phyloP scores from a whole-genome alignment of 2,329 filamentous ascomycete species.

The Trichothecium sympodiale region DNA sequence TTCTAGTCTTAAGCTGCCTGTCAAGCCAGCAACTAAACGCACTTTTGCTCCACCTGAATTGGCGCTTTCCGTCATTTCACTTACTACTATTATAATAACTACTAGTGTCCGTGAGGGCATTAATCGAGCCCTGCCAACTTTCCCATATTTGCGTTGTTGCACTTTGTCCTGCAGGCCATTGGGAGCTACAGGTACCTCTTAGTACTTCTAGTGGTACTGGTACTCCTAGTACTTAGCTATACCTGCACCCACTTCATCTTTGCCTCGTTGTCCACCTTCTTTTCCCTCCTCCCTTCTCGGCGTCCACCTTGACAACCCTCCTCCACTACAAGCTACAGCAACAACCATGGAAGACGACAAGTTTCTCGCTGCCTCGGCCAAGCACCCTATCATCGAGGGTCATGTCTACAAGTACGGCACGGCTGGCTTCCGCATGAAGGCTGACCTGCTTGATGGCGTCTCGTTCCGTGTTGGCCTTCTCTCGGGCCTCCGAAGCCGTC shows the following conservation, averaged over 20 bases:
- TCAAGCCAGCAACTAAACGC: too few relatives aligned
- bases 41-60: too few relatives aligned
- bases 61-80: too few relatives aligned
- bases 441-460: constrained; percentile 79
- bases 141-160: too few relatives aligned
- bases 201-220: too few relatives aligned
- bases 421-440: constrained; percentile 58
- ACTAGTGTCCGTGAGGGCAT: too few relatives aligned
- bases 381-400: constrained; percentile 46
- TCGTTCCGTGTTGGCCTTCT: constrained; percentile 87
- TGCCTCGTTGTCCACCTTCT: not conserved
- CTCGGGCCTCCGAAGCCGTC: constrained; percentile 78
- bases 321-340: not conserved
- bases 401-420: constrained; percentile 54
- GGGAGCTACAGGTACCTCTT: too few relatives aligned
- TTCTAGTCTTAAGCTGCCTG: too few relatives aligned
- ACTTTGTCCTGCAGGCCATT: too few relatives aligned
- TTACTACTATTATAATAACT: too few relatives aligned
- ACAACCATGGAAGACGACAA: constrained; percentile 36
- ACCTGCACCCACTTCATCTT: not conserved
- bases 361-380: constrained; percentile 50
- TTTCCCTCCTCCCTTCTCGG: not conserved
- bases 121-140: too few relatives aligned
- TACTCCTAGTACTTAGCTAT: too few relatives aligned
- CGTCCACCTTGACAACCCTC: not conserved